A percentile compares a stretch with the other conserved stretches of the same genome.
These are phyloP conservation scores for Apodospora peruviana DNA, from an alignment of 495 filamentous ascomycete genomes.

Conservation along the genomic window DNA sequence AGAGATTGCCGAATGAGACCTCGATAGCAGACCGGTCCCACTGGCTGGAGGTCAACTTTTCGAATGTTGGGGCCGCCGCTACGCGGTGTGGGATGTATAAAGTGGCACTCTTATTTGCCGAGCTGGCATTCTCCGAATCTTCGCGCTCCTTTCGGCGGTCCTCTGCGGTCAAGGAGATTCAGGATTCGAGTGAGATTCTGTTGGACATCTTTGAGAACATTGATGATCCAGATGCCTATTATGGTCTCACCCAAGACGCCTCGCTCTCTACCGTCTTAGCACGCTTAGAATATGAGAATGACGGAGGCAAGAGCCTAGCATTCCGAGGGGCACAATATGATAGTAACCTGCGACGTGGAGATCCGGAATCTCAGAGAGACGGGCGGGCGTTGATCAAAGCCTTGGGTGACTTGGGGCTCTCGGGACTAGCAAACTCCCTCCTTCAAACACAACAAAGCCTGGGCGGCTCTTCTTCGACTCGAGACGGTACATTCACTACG, in stretches of 20 bases:
- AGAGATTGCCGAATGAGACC: conserved; percentile 64
- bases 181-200: conserved; percentile 59
- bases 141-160: conserved; percentile 59
- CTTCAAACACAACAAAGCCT: conserved; percentile 56
- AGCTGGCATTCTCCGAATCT: conserved; percentile 57
- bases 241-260: conserved; percentile 79
- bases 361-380: conserved; percentile 36
- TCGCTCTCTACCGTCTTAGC: conserved; percentile 71
- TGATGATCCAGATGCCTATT: conserved; percentile 93
- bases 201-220: conserved; percentile 81
- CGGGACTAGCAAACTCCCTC: conserved; percentile 68
- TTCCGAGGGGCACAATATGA: conserved; percentile 92
- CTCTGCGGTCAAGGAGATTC: conserved; percentile 48
- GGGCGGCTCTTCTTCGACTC: conserved; percentile 48
- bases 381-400: conserved; percentile 53
- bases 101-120: conserved; percentile 76
- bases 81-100: conserved; percentile 77
- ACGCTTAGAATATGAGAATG: conserved; percentile 83
- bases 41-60: conserved; percentile 82
- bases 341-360: conserved; percentile 60
- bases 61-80: conserved; percentile 70
- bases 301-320: conserved; percentile 81
- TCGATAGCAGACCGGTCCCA: conserved; percentile 71
- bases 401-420: conserved; percentile 59
- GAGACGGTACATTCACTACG: conserved; percentile 69